Percentiles rank a stretch among this genome's conserved stretches.
phyloP scores from a whole-genome alignment of 768 basidiomycete species.

The Macrolepiota fuliginosa region DNA sequence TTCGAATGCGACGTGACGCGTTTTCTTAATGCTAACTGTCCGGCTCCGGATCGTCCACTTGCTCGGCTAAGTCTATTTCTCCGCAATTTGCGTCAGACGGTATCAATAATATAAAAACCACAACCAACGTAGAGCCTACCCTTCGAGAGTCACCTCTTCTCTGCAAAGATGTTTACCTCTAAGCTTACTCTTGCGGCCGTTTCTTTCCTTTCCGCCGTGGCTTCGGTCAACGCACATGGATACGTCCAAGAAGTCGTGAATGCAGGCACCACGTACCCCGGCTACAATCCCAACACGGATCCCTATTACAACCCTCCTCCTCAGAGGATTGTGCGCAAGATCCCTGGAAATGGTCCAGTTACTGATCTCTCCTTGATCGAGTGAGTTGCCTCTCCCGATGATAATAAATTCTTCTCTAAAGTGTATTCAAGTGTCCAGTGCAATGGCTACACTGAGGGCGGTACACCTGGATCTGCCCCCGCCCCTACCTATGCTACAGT shows the following conservation, averaged over 20 bases:
- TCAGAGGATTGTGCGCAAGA: constrained; percentile 34
- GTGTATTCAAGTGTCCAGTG: constrained; percentile 26
- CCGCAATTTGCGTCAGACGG: neutral
- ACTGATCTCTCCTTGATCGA: constrained; percentile 34
- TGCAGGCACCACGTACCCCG: constrained; percentile 30
- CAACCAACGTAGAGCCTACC: neutral
- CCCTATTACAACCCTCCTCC: constrained; percentile 32
- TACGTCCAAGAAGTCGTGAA: constrained; percentile 36
- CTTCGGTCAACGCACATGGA: constrained; percentile 28
- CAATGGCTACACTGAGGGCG: constrained; percentile 25
- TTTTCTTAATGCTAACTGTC: neutral
- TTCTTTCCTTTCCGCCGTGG: constrained; percentile 9
- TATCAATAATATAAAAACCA: neutral
- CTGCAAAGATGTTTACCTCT: neutral
- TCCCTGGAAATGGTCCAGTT: constrained; percentile 38
- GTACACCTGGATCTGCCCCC: constrained; percentile 27
- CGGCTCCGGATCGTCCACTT: neutral
- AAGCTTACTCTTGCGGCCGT: neutral
- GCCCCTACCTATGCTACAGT: constrained; percentile 36
- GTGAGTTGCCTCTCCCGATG: constrained; percentile 10
- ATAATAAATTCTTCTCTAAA: neutral
- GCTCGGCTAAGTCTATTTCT: neutral
- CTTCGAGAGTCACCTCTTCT: neutral
- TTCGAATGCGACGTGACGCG: neutral
- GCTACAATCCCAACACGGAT: constrained; percentile 35